These are phyloP conservation scores for Corymbia calophylla DNA, from an alignment of 441 rosid species.

Conservation along the genomic window DNA sequence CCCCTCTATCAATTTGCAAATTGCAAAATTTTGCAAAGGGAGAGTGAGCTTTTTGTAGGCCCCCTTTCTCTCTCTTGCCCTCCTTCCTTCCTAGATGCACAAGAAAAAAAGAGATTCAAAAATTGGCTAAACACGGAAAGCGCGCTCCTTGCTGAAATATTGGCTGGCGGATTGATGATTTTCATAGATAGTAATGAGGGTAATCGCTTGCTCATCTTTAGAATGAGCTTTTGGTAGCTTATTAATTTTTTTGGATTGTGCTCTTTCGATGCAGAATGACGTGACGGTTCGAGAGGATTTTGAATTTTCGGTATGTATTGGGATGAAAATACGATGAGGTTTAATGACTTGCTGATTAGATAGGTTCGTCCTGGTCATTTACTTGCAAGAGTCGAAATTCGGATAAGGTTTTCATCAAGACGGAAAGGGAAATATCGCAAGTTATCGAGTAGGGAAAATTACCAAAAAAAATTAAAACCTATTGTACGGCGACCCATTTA, in stretches of 20 bases:
- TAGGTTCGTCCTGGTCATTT: not conserved
- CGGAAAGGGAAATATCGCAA: not conserved
- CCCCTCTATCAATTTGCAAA: not conserved
- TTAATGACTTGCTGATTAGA: not conserved
- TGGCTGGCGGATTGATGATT: not conserved
- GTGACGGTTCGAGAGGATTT: not conserved
- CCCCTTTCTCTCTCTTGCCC: not conserved
- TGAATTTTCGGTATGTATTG: not conserved
- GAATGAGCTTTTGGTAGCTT: not conserved
- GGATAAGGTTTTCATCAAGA: not conserved
- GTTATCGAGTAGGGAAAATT: not conserved
- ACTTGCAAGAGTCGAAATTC: not conserved
- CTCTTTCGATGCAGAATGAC: not conserved
- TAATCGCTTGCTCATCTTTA: not conserved
- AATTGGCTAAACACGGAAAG: not conserved
- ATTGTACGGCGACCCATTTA: rapidly evolving
- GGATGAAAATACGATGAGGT: not conserved
- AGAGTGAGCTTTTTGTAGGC: not conserved
- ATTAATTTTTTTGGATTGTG: not conserved
- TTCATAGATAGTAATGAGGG: not conserved
- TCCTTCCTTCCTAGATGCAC: not conserved
- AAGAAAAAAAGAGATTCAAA: not conserved
- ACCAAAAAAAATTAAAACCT: not conserved
- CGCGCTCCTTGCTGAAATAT: rapidly evolving
- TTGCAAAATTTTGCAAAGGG: not conserved